A percentile compares a stretch with the other conserved stretches of the same genome.
Conservation (phyloP, 176 grass and related monocot genomes). For the Paspalum notatum region DNA sequence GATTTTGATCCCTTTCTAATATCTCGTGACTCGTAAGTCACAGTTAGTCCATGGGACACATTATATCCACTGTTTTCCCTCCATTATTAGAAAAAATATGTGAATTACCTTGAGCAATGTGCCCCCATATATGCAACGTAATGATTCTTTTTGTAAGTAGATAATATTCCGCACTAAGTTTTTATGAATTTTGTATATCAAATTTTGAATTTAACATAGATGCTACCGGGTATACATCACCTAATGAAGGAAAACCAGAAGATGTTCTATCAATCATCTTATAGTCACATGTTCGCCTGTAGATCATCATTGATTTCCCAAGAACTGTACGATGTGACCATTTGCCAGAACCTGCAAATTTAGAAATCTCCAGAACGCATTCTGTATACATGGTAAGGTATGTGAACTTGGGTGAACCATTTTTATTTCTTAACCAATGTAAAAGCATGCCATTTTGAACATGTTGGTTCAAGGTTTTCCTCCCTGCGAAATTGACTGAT, state of each 20-base stretch:
- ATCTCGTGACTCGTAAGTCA: background rate
- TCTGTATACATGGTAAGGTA: conserved; percentile 82
- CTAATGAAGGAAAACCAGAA: conserved; percentile 76
- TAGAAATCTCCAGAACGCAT: conserved; percentile 89
- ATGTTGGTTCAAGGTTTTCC: background rate
- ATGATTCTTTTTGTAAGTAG: conserved; percentile 97
- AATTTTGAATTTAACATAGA: conserved; percentile 71
- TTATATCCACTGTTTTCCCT: conserved; percentile 8
- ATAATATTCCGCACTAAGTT: conserved; percentile 21
- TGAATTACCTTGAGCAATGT: conserved; percentile 88
- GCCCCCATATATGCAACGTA: conserved; percentile 89
- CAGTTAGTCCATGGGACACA: background rate
- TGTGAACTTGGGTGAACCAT: conserved; percentile 16
- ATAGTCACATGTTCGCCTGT: no score
- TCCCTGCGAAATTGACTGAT: background rate
- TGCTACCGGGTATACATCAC: conserved; percentile 89
- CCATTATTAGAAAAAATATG: conserved; percentile 73
- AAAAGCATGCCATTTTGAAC: background rate
- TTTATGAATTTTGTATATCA: conserved; percentile 34
- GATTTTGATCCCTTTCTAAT: background rate
- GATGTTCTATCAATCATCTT: no score
- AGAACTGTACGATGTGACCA: conserved; percentile 66
- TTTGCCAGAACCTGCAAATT: conserved; percentile 73
- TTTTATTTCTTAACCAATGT: background rate
- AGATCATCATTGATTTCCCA: conserved; percentile 75